Evolutionary conservation across 371 early-diverging fungal species (phyloP).

Genomic region (Lichtheimia corymbifera): DNA sequence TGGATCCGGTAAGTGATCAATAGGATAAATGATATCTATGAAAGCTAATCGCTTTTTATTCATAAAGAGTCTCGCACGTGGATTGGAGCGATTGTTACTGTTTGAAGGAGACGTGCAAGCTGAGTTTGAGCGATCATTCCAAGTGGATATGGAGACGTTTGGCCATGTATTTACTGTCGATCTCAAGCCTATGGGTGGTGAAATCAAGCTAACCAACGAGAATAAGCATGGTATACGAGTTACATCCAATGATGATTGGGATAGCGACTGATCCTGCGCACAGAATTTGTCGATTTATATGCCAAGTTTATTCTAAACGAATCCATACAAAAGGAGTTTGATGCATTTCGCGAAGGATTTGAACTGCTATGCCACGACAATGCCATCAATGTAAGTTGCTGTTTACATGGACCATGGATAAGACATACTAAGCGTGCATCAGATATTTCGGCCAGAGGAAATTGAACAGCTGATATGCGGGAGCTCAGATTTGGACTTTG

Average conservation of each 20-base stretch:
- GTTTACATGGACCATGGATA: neutral
- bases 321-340: slow-evolving; percentile 78
- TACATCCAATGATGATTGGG: neutral
- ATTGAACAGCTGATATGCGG: slow-evolving; percentile 96
- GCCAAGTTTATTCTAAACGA: slow-evolving; percentile 71
- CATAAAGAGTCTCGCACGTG: slow-evolving; percentile 60
- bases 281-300: slow-evolving; percentile 76
- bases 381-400: slow-evolving; percentile 63
- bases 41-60: neutral
- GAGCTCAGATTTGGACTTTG: slow-evolving; percentile 84
- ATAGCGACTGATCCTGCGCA: neutral
- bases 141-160: slow-evolving; percentile 66
- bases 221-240: slow-evolving; percentile 48
- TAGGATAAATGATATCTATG: too few species aligned
- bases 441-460: slow-evolving; percentile 92
- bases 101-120: slow-evolving; percentile 60
- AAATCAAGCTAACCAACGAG: slow-evolving; percentile 60
- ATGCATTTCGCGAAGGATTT: slow-evolving; percentile 90
- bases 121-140: slow-evolving; percentile 69
- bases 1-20: slow-evolving; percentile 55
- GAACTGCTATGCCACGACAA: slow-evolving; percentile 83
- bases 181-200: slow-evolving; percentile 63
- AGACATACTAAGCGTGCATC: neutral
- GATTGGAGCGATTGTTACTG: slow-evolving; percentile 59
- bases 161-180: slow-evolving; percentile 63